These are phyloP conservation scores for Hypoxylon sp. DNA, from an alignment of 2,329 filamentous ascomycete species.

Conservation along the genomic window DNA sequence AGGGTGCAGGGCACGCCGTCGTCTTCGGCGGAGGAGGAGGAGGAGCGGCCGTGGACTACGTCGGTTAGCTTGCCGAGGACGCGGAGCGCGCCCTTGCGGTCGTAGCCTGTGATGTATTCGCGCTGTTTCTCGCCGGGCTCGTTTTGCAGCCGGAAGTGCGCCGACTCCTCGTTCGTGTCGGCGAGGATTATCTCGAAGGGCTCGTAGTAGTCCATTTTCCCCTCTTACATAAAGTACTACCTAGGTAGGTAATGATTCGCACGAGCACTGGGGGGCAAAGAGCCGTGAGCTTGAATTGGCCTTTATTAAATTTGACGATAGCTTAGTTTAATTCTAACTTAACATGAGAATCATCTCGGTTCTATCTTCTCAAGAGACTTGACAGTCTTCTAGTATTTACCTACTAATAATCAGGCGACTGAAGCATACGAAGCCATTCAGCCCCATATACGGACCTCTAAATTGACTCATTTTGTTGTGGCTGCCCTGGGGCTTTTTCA, in stretches of 20 bases:
- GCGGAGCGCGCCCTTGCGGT: conserved; percentile 17
- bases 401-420: too few species aligned
- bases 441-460: background rate
- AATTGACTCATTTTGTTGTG: background rate
- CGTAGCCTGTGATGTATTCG: conserved; percentile 30
- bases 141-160: conserved; percentile 31
- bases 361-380: background rate
- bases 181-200: conserved; percentile 29
- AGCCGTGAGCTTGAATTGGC: too few species aligned
- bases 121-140: conserved; percentile 26
- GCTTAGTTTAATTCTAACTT: background rate
- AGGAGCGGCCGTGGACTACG: conserved; percentile 24
- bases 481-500: background rate
- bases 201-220: conserved; percentile 19
- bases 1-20: conserved; percentile 14
- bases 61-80: conserved; percentile 23
- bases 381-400: background rate
- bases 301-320: background rate
- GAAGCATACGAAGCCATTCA: conserved; percentile 2
- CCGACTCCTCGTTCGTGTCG: conserved; percentile 26
- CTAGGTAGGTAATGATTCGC: too few species aligned
- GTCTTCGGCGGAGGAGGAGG: background rate
- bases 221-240: background rate
- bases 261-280: too few species aligned
- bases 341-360: background rate